Evolutionary conservation across 371 early-diverging fungal genomes (phyloP).

Genomic region (Polyrhizophydium stewartii): DNA sequence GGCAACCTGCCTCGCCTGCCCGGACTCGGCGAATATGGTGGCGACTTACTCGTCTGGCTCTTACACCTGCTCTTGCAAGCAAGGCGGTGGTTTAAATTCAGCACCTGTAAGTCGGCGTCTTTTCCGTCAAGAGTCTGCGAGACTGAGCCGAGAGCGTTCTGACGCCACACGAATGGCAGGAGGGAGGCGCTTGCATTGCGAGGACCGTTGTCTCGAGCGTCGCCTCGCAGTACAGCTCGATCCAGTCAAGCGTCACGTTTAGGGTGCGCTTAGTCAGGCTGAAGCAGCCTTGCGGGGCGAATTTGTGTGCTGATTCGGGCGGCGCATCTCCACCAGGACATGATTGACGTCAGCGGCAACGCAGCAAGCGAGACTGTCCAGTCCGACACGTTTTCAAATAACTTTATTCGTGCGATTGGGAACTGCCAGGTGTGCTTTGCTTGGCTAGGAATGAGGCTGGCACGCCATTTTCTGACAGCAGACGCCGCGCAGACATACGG

Average conservation of each 20-base stretch:
- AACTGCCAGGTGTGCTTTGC: constrained; percentile 24
- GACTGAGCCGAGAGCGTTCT: too few relatives aligned
- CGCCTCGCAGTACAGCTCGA: constrained; percentile 2
- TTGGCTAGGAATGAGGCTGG: neutral
- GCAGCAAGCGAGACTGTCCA: constrained; percentile 14
- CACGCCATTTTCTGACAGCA: neutral
- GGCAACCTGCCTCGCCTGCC: constrained; percentile 33
- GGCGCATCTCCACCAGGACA: constrained; percentile 11
- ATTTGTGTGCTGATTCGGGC: too few relatives aligned
- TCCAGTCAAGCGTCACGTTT: constrained; percentile 12
- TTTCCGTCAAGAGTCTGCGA: too few relatives aligned
- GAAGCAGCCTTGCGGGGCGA: too few relatives aligned
- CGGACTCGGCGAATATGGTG: constrained; percentile 28
- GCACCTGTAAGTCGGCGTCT: constrained; percentile 10
- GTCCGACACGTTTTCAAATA: constrained; percentile 32
- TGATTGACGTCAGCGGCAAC: constrained; percentile 13
- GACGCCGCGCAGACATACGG: constrained; percentile 3
- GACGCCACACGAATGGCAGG: too few relatives aligned
- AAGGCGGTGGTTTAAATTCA: constrained; percentile 17
- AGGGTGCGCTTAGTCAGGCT: constrained; percentile 8
- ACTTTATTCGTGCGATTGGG: constrained; percentile 13
- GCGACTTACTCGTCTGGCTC: neutral
- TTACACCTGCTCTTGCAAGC: constrained; percentile 26
- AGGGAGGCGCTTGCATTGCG: constrained; percentile 7
- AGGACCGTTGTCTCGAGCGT: constrained; percentile 9